phyloP scores from a whole-genome alignment of 2,329 filamentous ascomycete genomes.

The Bisporella sp. region DNA sequence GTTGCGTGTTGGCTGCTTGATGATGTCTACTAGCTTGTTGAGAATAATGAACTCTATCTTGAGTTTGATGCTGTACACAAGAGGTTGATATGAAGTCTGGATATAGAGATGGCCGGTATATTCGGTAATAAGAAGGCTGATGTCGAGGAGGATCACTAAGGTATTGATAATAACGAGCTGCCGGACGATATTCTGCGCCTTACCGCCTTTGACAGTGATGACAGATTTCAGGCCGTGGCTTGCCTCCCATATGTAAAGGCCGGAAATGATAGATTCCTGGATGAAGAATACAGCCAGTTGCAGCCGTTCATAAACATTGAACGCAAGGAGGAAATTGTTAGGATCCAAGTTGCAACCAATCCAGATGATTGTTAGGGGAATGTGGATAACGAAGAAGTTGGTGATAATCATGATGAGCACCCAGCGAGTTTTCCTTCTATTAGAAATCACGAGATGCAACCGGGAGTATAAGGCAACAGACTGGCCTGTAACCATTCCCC shows the following conservation, averaged over 20 bases:
- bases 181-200: not conserved
- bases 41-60: not conserved
- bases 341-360: too few relatives aligned
- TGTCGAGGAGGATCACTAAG: not conserved
- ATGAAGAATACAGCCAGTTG: not conserved
- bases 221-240: not conserved
- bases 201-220: not conserved
- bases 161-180: not conserved
- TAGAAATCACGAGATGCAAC: slow-evolving; percentile 37
- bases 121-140: not conserved
- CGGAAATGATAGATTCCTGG: not conserved
- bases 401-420: slow-evolving; percentile 39
- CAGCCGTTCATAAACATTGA: not conserved
- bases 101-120: not conserved
- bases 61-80: not conserved
- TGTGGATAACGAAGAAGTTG: slow-evolving; percentile 26
- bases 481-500: slow-evolving; percentile 31
- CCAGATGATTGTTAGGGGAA: not conserved
- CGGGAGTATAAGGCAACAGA: slow-evolving; percentile 41
- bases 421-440: slow-evolving; percentile 31
- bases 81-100: not conserved
- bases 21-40: not conserved
- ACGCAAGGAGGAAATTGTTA: not conserved
- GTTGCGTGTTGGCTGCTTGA: too few relatives aligned
- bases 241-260: not conserved